Evolutionary conservation across 257 asterid species (phyloP), one percentile per base, ranked within the genome.

Genomic region (Petrea volubilis): DNA sequence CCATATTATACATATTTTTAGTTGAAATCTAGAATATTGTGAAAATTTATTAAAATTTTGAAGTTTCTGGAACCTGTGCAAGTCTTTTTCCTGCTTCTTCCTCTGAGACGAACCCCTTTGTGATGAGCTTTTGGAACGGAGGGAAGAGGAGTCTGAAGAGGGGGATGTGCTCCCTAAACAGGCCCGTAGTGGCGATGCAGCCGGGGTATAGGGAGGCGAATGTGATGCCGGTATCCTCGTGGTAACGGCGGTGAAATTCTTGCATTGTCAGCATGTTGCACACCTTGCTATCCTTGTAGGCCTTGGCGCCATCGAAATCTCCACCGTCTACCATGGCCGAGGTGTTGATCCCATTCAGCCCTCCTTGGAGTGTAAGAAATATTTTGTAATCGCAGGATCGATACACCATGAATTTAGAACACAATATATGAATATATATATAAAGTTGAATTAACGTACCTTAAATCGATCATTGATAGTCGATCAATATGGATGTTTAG

Each of bases 221-320:
- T 3, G 89, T 79, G 76, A 89, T 86, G 21, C 91, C 93, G 0
- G 93, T 89, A 9, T 89, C 93, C 63, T 86, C 88, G 12, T 89
- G 89, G 81, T 82, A 86, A 12, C 89, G 82, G 2, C 87, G 82
- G 83, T 89, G 96, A 55, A 89, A 83, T 63, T 86, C 96, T 38
- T 89, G 96, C 96, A 86, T 89, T 1, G 91, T 83, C 43, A 89
- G 87, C 96, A 89, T 89, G 77, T 89, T 89, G 79, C 96, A 89
- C 51, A 89, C 93, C 46, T 89, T 89, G 79, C 96, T 89, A 76
- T 89, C 96, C 72, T 89, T 89, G 78, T 89, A 89, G 0, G 96
- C 96, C 64, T 89, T 89, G 0, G 96, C 96, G 11, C 96, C 96
- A 20, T 89, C 96, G 20, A 86, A 89, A 0, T 78, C 86, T 7